Evolutionary conservation across 1,284 basidiomycete genomes (phyloP).

Genomic region (Termitomyces sp.): DNA sequence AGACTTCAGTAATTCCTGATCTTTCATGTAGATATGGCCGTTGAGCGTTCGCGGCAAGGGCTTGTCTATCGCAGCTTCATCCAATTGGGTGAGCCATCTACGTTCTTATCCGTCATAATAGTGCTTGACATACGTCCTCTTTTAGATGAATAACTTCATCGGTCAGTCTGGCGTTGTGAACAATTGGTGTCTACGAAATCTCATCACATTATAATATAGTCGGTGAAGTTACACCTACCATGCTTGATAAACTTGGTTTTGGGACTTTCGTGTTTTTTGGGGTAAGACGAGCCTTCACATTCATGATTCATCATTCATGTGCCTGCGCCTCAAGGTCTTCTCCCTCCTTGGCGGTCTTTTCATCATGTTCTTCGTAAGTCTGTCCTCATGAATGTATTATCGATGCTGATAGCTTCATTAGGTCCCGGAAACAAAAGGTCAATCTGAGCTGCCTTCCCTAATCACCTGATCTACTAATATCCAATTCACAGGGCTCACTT

Average conservation of each 20-base stretch:
- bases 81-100: constrained; percentile 50
- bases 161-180: constrained; percentile 30
- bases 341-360: constrained; percentile 62
- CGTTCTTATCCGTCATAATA: neutral
- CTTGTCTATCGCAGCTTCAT: constrained; percentile 62
- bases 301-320: neutral
- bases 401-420: constrained; percentile 18
- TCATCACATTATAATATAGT: neutral
- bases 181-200: neutral
- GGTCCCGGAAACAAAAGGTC: constrained; percentile 62
- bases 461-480: neutral
- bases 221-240: constrained; percentile 50
- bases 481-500: constrained; percentile 38
- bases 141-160: constrained; percentile 75
- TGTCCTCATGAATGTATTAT: neutral
- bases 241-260: constrained; percentile 52
- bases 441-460: neutral
- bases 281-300: constrained; percentile 28
- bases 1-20: constrained; percentile 41
- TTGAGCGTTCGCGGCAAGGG: constrained; percentile 65
- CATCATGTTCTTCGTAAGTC: constrained; percentile 53
- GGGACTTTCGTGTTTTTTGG: constrained; percentile 71
- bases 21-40: constrained; percentile 58
- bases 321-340: constrained; percentile 37
- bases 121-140: neutral